phyloP scores from a whole-genome alignment of 2,329 filamentous ascomycete species.

The Gnomoniopsis smithogilvyi region DNA sequence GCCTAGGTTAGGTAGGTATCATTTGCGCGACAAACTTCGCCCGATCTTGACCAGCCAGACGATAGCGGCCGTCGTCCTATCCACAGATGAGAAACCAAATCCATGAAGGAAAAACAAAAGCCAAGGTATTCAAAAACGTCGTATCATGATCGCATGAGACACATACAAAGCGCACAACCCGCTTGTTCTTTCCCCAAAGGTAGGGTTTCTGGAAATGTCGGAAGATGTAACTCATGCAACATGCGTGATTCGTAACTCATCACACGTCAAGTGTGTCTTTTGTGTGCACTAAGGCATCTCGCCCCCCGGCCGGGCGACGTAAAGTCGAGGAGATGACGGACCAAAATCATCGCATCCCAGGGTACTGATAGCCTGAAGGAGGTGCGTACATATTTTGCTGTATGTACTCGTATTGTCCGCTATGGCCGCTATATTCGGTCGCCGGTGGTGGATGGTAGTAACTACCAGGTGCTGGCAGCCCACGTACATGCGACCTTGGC shows the following conservation, averaged over 20 bases:
- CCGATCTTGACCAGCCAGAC: conserved; percentile 3
- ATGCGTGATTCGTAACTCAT: conserved; percentile 4
- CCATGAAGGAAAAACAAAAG: too few species aligned
- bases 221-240: not conserved
- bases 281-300: too few species aligned
- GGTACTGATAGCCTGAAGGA: conserved; percentile 15
- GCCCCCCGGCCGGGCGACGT: too few species aligned
- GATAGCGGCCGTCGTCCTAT: too few species aligned
- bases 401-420: not conserved
- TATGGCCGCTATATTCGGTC: conserved; percentile 9
- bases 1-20: conserved; percentile 10
- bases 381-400: conserved; percentile 14
- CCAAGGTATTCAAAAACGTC: not conserved
- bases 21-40: conserved; percentile 3
- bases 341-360: not conserved
- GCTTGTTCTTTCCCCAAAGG: not conserved
- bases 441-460: not conserved
- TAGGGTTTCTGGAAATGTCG: not conserved
- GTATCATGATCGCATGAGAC: not conserved
- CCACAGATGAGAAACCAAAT: too few species aligned
- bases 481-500: conserved; percentile 40
- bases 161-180: not conserved
- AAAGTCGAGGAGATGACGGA: not conserved
- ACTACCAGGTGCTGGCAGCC: not conserved
- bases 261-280: conserved; percentile 6